Conservation (phyloP, 2,329 filamentous ascomycete genomes). For the Aspergillus candidus region DNA sequence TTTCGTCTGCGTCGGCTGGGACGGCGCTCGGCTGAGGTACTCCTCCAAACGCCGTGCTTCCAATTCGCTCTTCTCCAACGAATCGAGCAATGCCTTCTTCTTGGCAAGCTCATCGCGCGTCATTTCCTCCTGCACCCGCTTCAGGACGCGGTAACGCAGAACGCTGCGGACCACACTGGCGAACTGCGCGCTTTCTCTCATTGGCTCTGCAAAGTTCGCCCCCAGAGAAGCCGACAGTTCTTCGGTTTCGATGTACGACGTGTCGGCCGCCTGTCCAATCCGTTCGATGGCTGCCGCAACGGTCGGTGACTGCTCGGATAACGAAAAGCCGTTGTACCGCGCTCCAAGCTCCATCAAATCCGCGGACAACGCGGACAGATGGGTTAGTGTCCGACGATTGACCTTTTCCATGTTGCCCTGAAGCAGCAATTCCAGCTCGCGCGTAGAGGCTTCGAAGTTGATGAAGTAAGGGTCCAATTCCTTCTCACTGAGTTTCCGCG, state of each 20-base stretch:
- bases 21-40: conserved; percentile 64
- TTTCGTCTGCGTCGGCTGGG: conserved; percentile 33
- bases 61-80: conserved; percentile 85
- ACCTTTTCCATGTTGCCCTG: conserved; percentile 96
- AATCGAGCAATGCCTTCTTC: conserved; percentile 74
- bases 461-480: conserved; percentile 96
- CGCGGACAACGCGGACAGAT: conserved; percentile 73
- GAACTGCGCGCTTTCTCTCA: conserved; percentile 96
- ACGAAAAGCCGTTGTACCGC: conserved; percentile 92
- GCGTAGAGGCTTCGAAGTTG: conserved; percentile 84
- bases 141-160: conserved; percentile 81
- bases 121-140: conserved; percentile 95
- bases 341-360: conserved; percentile 91
- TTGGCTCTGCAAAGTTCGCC: conserved; percentile 91
- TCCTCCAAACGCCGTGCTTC: conserved; percentile 92
- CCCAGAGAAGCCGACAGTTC: conserved; percentile 84
- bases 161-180: conserved; percentile 88
- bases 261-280: conserved; percentile 88
- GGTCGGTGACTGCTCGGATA: conserved; percentile 84
- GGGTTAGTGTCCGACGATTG: conserved; percentile 80
- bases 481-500: conserved; percentile 70
- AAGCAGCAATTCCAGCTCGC: conserved; percentile 80
- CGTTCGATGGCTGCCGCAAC: conserved; percentile 91
- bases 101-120: conserved; percentile 87
- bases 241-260: conserved; percentile 91